Percentiles rank a stretch among this genome's conserved stretches.
phyloP scores from a whole-genome alignment of 176 grass and related monocot species.

The Luzula sylvatica region DNA sequence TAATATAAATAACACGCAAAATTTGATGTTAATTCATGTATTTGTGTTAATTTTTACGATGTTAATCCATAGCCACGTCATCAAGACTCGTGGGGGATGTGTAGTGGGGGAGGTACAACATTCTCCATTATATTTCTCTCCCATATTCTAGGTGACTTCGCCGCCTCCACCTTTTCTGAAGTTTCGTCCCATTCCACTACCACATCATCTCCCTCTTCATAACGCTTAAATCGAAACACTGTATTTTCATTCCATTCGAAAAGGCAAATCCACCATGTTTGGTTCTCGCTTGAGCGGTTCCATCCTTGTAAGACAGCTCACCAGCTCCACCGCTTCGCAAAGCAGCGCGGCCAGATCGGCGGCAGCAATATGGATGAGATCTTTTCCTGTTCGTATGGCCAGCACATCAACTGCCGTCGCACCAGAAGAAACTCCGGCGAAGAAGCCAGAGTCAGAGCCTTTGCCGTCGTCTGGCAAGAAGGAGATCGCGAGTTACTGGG shows the following conservation, averaged over 20 bases:
- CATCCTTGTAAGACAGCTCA: conserved; percentile 32
- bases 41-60: too few relatives aligned
- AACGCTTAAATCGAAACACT: neutral
- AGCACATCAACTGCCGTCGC: conserved; percentile 24
- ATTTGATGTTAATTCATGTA: too few relatives aligned
- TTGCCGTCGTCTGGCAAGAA: conserved; percentile 8
- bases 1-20: too few relatives aligned
- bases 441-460: conserved; percentile 14
- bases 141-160: neutral
- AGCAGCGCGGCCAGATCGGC: conserved; percentile 2
- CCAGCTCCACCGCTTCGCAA: conserved; percentile 6
- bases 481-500: conserved; percentile 56
- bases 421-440: conserved; percentile 20
- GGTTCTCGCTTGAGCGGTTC: conserved; percentile 38
- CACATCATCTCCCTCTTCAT: too few relatives aligned
- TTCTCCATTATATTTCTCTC: neutral
- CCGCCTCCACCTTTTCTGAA: neutral
- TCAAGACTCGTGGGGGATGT: too few relatives aligned
- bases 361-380: conserved; percentile 5
- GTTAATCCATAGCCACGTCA: too few relatives aligned
- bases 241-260: neutral
- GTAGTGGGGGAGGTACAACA: too few relatives aligned
- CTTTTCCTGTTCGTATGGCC: conserved; percentile 13
- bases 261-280: too few relatives aligned
- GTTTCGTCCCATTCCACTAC: neutral